phyloP scores from a whole-genome alignment of 2,329 filamentous ascomycete species.

The Aspergillus caelatus region DNA sequence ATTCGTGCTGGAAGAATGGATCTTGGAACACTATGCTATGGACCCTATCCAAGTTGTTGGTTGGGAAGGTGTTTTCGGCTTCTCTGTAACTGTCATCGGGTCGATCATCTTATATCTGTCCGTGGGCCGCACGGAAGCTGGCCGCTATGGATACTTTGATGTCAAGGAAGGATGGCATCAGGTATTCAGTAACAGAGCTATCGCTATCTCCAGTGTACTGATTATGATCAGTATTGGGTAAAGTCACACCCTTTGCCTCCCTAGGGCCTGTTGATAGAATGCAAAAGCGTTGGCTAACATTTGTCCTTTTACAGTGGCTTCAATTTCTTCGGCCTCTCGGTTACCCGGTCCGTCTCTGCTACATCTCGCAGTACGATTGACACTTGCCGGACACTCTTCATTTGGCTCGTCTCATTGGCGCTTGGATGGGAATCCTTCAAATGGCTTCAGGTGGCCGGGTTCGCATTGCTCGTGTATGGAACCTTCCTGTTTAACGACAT shows the following conservation, averaged over 20 bases:
- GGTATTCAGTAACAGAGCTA: slow-evolving; percentile 70
- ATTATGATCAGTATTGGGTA: slow-evolving; percentile 99
- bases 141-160: slow-evolving; percentile 85
- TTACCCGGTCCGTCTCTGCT: slow-evolving; percentile 85
- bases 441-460: slow-evolving; percentile 90
- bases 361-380: slow-evolving; percentile 96
- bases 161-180: slow-evolving; percentile 82
- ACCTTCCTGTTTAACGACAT: slow-evolving; percentile 97
- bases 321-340: slow-evolving; percentile 97
- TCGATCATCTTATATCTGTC: slow-evolving; percentile 80
- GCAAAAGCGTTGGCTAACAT: not conserved
- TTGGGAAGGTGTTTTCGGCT: slow-evolving; percentile 94
- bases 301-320: slow-evolving; percentile 68
- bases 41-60: slow-evolving; percentile 90
- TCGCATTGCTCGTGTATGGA: slow-evolving; percentile 88
- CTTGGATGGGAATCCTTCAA: slow-evolving; percentile 98
- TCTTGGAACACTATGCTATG: slow-evolving; percentile 76
- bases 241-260: slow-evolving; percentile 35
- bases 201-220: slow-evolving; percentile 76
- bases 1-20: slow-evolving; percentile 94
- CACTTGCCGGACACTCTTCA: slow-evolving; percentile 91
- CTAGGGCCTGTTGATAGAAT: not conserved
- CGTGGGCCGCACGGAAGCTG: slow-evolving; percentile 73
- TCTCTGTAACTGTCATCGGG: slow-evolving; percentile 72
- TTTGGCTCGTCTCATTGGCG: slow-evolving; percentile 92